Evolutionary conservation across 1,284 basidiomycete genomes (phyloP), one percentile per base, ranked within the genome.

Genomic region (Ceratobasidium sp.): DNA sequence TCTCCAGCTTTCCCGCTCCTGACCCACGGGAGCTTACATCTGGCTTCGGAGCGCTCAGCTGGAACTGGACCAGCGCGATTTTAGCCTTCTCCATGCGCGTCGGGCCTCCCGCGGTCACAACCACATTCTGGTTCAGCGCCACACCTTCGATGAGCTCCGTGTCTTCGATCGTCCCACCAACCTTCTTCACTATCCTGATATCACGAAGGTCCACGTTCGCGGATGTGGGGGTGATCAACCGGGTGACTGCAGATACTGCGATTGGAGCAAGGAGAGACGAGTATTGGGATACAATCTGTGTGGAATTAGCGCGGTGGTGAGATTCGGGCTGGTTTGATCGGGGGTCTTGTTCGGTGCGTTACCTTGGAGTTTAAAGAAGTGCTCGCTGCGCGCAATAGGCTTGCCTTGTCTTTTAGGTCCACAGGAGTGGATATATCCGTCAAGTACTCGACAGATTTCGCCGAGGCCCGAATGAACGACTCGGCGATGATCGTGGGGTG

Each of bases 91-190:
- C 97, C 83, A 99, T 91, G 72, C 98, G 88, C 8, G 93, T 94
- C 7, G 96, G 97, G 49, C 98, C 98, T 74, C 96, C 96, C 69
- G 93, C 95, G 61, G 92, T 88, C 13, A 89, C 87, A 73, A 98
- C 89, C 58, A 97, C 96, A 77, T 93, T 96, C 85, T 99, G 98
- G 81, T 98, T 96, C 75, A 99, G 86, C 7, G 98, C 96, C 66
- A 99, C 91, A 73, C 98, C 98, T 76, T 98, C 96, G 58, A 99
- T 89, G 32, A 99, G 88, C 80, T 98, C 95, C 0, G 98, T 99
- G 82, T 99, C 98, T 81, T 99, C 98, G 76, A 99, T 99, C 1
- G 98, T 99, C 57, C 98, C 98, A 47, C 98, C 98, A 64, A 99
- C 95, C 83, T 98, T 99, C 84, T 98, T 99, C 72, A 99, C 96